A percentile compares a stretch with the other conserved stretches of the same genome.
phyloP scores from a whole-genome alignment of 352 stramenopile genomes.

The Paralagenidium karlingii region DNA sequence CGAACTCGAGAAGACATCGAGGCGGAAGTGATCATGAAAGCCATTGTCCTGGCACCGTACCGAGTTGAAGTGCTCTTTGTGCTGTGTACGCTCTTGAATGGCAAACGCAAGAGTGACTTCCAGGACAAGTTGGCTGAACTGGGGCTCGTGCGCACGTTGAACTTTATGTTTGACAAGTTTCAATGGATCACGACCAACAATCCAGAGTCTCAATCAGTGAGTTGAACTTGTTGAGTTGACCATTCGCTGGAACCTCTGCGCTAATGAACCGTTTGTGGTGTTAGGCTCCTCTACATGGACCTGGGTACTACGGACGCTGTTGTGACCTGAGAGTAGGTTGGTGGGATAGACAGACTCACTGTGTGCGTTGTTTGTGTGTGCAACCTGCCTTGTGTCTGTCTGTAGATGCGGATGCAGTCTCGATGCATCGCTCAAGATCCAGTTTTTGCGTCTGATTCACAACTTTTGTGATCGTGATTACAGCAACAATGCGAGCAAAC shows the following conservation, averaged over 20 bases:
- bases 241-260: too few species aligned
- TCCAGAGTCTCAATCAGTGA: conserved; percentile 15
- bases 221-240: conserved; percentile 1
- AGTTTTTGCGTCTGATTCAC: conserved; percentile 92
- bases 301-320: too few species aligned
- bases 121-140: conserved; percentile 80
- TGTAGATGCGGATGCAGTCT: conserved; percentile 88
- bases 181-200: conserved; percentile 61
- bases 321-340: too few species aligned
- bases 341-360: too few species aligned
- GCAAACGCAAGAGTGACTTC: conserved; percentile 89
- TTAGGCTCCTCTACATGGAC: conserved; percentile 57
- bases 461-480: conserved; percentile 95
- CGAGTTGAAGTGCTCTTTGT: conserved; percentile 96
- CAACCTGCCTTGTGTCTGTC: neutral
- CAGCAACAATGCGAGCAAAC: conserved; percentile 68
- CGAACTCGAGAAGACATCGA: conserved; percentile 50
- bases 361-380: too few species aligned
- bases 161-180: conserved; percentile 92
- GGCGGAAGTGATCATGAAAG: conserved; percentile 85
- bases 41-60: conserved; percentile 84
- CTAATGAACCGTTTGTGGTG: too few species aligned
- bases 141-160: conserved; percentile 84
- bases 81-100: conserved; percentile 91
- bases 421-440: conserved; percentile 90